Percentiles rank a stretch among this genome's conserved stretches.
Evolutionary conservation across 345 rosid species (phyloP).

Genomic region (Bruguiera sexangula): DNA sequence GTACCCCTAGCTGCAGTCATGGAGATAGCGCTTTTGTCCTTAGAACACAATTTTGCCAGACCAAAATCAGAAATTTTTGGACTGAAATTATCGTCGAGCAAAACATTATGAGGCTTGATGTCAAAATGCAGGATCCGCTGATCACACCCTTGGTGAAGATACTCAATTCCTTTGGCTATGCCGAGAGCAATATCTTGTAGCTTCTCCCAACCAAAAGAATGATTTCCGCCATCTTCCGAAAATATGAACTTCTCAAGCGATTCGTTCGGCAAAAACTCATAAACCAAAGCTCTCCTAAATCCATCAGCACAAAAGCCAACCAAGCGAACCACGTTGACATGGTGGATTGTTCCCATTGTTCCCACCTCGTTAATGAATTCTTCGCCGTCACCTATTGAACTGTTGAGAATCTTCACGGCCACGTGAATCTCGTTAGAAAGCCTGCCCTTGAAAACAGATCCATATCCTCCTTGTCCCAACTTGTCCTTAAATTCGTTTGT

Average conservation of each 20-base stretch:
- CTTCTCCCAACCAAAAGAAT: constrained; percentile 12
- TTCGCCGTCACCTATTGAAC: no score
- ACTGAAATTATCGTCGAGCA: constrained; percentile 15
- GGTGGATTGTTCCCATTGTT: no score
- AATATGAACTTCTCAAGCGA: constrained; percentile 5
- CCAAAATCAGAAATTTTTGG: constrained; percentile 26
- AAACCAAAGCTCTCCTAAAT: constrained; percentile 6
- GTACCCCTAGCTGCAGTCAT: constrained; percentile 21
- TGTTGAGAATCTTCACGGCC: no score
- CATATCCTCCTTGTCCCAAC: no score
- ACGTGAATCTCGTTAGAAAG: no score
- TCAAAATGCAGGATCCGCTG: constrained; percentile 19
- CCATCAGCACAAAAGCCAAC: no score
- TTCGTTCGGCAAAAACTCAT: constrained; percentile 7
- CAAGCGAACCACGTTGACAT: no score
- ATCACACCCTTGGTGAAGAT: constrained; percentile 24
- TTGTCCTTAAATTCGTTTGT: no score
- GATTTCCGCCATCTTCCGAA: not conserved
- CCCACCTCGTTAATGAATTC: no score
- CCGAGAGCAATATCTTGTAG: constrained; percentile 21
- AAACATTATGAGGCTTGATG: constrained; percentile 15
- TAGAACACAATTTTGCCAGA: constrained; percentile 15
- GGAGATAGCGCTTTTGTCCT: constrained; percentile 8
- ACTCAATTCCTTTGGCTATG: constrained; percentile 23
- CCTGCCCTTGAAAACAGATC: no score